Evolutionary conservation across 495 filamentous ascomycete species (phyloP).

Genomic region (Lentithecium fluviatile): DNA sequence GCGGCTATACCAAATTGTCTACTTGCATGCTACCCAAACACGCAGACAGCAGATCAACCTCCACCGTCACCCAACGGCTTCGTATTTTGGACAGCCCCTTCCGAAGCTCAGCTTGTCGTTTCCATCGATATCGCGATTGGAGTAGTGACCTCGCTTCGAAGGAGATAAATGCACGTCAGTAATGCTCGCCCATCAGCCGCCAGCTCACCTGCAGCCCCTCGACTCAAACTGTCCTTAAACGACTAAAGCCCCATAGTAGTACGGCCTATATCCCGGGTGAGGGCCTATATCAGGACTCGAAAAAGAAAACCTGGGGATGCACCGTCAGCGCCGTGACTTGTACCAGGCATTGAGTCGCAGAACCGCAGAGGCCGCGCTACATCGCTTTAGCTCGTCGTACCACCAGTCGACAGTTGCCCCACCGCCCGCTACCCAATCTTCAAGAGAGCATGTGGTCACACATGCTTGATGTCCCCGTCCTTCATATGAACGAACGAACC

Average conservation of each 20-base stretch:
- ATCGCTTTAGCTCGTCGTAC: neutral
- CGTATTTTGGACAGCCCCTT: no score
- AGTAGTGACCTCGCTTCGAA: neutral
- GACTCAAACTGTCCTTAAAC: no score
- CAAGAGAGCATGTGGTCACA: no score
- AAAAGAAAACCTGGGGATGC: constrained; percentile 1
- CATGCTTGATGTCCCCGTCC: neutral
- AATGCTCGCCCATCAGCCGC: neutral
- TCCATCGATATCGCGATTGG: neutral
- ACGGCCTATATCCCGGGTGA: neutral
- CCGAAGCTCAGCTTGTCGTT: no score
- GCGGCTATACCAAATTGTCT: neutral
- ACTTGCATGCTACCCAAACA: no score
- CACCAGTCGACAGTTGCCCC: neutral
- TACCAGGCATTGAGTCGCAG: neutral
- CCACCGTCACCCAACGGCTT: no score
- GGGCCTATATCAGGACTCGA: neutral
- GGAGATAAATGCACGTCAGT: neutral
- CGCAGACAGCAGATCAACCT: no score
- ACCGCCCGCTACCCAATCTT: no score
- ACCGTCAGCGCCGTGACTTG: neutral
- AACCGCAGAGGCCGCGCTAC: neutral
- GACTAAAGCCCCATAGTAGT: neutral
- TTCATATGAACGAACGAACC: neutral
- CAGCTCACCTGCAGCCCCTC: neutral